Conservation (phyloP, 1,284 basidiomycete genomes). For the Trichosporon inkin region DNA sequence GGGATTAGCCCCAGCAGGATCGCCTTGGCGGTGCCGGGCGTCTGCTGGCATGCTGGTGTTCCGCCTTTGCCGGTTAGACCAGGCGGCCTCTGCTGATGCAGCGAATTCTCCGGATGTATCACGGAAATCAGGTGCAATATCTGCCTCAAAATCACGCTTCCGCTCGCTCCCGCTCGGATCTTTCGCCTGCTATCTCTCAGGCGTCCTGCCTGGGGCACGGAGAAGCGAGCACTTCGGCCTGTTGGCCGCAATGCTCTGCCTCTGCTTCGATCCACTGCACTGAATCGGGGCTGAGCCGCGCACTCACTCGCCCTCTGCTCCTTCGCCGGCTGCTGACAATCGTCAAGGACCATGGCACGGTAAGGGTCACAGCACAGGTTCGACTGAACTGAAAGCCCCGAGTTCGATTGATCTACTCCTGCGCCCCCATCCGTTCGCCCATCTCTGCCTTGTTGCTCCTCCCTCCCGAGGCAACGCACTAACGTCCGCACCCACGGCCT, state of each 20-base stretch:
- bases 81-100: too few species aligned
- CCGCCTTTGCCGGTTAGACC: too few species aligned
- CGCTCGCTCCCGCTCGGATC: constrained; percentile 2
- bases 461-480: too few species aligned
- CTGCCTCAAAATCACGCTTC: constrained; percentile 2
- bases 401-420: background rate
- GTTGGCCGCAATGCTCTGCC: too few species aligned
- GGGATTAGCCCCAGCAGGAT: too few species aligned
- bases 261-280: too few species aligned
- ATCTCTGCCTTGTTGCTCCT: background rate
- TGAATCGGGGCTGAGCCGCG: background rate
- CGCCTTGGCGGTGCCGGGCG: too few species aligned
- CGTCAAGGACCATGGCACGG: background rate
- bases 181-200: background rate
- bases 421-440: background rate
- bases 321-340: background rate
- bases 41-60: too few species aligned
- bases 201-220: background rate
- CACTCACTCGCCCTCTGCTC: background rate
- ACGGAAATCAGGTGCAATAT: background rate
- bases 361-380: background rate
- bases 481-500: background rate
- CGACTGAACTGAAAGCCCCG: background rate
- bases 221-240: too few species aligned
- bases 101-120: background rate